These are phyloP conservation scores for Piper betle DNA, from an alignment of 164 flowering plant species.

Conservation along the genomic window DNA sequence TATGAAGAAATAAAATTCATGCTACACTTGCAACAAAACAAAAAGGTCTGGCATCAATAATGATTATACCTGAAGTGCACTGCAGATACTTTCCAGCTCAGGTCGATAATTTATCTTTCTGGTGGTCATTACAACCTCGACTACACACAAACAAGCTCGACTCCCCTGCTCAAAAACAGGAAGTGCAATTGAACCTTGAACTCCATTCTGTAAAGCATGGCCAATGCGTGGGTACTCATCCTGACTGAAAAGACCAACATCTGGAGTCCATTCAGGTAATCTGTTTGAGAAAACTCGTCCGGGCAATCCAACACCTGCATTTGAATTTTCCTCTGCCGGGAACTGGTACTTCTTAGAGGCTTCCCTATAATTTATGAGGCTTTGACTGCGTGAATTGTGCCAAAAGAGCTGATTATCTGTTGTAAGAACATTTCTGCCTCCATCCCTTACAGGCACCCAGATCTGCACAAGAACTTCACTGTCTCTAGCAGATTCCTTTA, in stretches of 20 bases:
- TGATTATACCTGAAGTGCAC: slow-evolving; percentile 62
- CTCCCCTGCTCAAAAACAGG: slow-evolving; percentile 77
- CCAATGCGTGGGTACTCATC: slow-evolving; percentile 64
- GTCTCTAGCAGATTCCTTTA: slow-evolving; percentile 28
- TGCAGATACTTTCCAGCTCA: slow-evolving; percentile 76
- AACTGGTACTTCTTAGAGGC: slow-evolving; percentile 53
- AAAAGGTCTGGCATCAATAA: not conserved
- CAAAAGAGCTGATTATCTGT: slow-evolving; percentile 51
- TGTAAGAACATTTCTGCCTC: slow-evolving; percentile 40
- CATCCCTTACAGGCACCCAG: slow-evolving; percentile 66
- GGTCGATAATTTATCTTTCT: slow-evolving; percentile 41
- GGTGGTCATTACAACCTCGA: slow-evolving; percentile 65
- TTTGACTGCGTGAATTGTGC: slow-evolving; percentile 23
- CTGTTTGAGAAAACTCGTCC: slow-evolving; percentile 61
- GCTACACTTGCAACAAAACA: not conserved
- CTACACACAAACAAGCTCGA: slow-evolving; percentile 65
- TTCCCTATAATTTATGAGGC: slow-evolving; percentile 48
- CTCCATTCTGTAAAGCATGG: slow-evolving; percentile 48
- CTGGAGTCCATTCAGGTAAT: slow-evolving; percentile 93
- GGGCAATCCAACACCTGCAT: slow-evolving; percentile 51
- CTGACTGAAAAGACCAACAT: slow-evolving; percentile 56
- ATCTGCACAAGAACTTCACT: slow-evolving; percentile 62
- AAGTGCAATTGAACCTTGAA: slow-evolving; percentile 75
- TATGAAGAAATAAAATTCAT: not conserved
- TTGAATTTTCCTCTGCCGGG: slow-evolving; percentile 45